phyloP scores from a whole-genome alignment of 2,329 filamentous ascomycete species.

The Boeremia lycopersici region DNA sequence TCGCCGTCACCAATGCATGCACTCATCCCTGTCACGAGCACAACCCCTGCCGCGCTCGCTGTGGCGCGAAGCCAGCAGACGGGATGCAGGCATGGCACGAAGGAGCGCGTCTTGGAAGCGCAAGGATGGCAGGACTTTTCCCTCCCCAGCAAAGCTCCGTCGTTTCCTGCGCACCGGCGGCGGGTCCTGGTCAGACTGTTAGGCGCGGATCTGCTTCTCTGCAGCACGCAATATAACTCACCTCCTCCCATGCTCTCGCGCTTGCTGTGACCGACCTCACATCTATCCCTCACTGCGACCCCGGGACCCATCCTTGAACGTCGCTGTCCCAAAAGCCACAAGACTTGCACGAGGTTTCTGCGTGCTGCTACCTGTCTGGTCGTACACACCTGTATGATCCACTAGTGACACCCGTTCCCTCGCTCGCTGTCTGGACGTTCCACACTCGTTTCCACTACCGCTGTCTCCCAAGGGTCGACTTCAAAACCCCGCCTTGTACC shows the following conservation, averaged over 20 bases:
- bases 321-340: slow-evolving; percentile 23
- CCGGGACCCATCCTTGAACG: slow-evolving; percentile 1
- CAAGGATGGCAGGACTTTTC: slow-evolving; percentile 23
- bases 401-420: slow-evolving; percentile 35
- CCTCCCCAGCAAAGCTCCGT: slow-evolving; percentile 27
- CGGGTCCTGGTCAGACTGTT: slow-evolving; percentile 24
- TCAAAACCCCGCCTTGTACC: slow-evolving; percentile 27
- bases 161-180: slow-evolving; percentile 30
- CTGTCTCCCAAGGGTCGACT: slow-evolving; percentile 24
- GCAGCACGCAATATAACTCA: slow-evolving; percentile 39
- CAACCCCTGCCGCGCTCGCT: slow-evolving; percentile 20
- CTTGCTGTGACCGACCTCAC: slow-evolving; percentile 19
- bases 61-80: slow-evolving; percentile 33
- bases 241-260: slow-evolving; percentile 18
- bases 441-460: slow-evolving; percentile 42
- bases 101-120: slow-evolving; percentile 21
- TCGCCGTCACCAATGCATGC: slow-evolving; percentile 28
- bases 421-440: slow-evolving; percentile 31
- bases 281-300: slow-evolving; percentile 15
- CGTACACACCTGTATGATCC: slow-evolving; percentile 13
- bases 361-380: slow-evolving; percentile 13
- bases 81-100: slow-evolving; percentile 32
- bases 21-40: slow-evolving; percentile 10
- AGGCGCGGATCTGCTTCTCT: slow-evolving; percentile 25
- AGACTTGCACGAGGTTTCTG: slow-evolving; percentile 32